Base-by-base conservation (phyloP, 306 rosid genomes). In the Inga laurina region DNA sequence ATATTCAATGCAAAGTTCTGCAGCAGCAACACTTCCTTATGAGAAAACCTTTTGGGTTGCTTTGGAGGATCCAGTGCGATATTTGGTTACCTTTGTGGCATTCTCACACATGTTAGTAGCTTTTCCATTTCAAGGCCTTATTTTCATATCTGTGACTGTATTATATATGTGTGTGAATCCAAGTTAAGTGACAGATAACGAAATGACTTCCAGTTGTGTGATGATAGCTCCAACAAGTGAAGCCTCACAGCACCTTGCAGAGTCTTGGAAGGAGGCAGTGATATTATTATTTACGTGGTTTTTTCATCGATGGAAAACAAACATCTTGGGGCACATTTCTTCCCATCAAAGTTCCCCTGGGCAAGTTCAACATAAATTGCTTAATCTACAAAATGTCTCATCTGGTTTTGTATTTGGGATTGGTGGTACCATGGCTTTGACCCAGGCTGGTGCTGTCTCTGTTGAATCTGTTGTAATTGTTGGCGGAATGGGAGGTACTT, bases 31-130 rank as follows among this genome's bases (percentile, higher is more conserved):
- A 22, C 79, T 91, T 85, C 90, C 97, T 4, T 94, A 92, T 45
- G 98, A 96, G 89, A 91, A 89, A 85, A 92, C 92, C 83, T 82
- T 94, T 87, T 96, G 94, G 98, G 94, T 97, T 85, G 98, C 99
- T 76, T 81, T 96, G 85, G 98, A 96, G 89, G 97, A 91, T 67
- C 99, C 97, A 37, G 80, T 94, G 78, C 85, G 98, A 82, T 96
- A 94, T 79, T 83, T 93, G 24, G 77, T 91, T 75, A 94, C 97
- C 56, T 96, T 94, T 83, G 75, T 92, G 84, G 92, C 97, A 81
- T 94, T 90, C 78, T 88, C 99, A 44, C 94, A 96, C 78, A 90
- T 94, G 99, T 96, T 46, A 85, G 97, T 92, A 78, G 10, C 19
- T 65, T 81, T 62, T 62, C 18, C 37, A 62, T 24, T 24, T 24